Percentiles rank a stretch among this genome's conserved stretches.
Evolutionary conservation across 2,329 filamentous ascomycete species (phyloP).

Genomic region (Dothideomycetes sp.): DNA sequence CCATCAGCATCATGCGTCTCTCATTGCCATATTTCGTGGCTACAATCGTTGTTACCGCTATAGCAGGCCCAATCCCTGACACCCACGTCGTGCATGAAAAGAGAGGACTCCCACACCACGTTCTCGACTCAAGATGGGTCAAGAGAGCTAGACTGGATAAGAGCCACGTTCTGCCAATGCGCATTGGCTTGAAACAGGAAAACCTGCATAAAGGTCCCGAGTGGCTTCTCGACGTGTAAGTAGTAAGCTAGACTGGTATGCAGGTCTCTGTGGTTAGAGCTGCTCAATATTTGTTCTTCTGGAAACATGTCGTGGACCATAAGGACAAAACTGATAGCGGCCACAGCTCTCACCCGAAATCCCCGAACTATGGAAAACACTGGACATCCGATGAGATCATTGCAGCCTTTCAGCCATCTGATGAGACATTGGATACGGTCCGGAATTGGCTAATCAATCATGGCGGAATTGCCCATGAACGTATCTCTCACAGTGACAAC

Average conservation of each 20-base stretch:
- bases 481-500: conserved; percentile 21
- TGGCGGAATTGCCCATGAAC: conserved; percentile 10
- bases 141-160: conserved; percentile 26
- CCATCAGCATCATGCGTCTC: too few species aligned
- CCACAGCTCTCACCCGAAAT: conserved; percentile 17
- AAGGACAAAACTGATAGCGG: not conserved
- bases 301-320: too few species aligned
- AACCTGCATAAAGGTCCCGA: conserved; percentile 31
- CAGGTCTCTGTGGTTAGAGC: too few species aligned
- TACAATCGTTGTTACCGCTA: conserved; percentile 3
- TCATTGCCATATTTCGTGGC: conserved; percentile 4
- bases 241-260: too few species aligned
- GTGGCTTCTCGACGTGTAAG: conserved; percentile 20
- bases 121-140: conserved; percentile 24
- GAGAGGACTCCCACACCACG: conserved; percentile 15
- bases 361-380: conserved; percentile 24
- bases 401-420: conserved; percentile 16
- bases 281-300: too few species aligned
- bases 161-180: conserved; percentile 29
- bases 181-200: conserved; percentile 35
- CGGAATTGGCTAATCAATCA: conserved; percentile 15
- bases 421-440: conserved; percentile 15
- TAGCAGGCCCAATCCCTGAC: conserved; percentile 5
- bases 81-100: conserved; percentile 34
- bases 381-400: conserved; percentile 18